Base-by-base conservation (phyloP, 2,329 filamentous ascomycete species). In the Pseudofabraea citricarpa region DNA sequence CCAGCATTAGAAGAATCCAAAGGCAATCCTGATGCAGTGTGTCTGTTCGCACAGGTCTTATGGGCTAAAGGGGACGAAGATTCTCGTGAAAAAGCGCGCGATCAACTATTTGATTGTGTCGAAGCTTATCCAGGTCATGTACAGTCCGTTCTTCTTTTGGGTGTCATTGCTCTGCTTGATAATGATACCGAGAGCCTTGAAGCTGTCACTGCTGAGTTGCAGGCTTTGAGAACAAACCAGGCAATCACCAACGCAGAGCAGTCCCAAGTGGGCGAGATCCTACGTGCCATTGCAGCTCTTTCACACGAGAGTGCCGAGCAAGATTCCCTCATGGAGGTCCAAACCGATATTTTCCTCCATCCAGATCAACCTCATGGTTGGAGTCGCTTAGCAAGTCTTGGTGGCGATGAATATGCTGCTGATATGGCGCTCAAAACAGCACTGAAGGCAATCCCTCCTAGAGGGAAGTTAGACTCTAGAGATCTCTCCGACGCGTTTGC, bases 361-460 rank as follows among this genome's bases (percentile, higher is more conserved):
- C 93, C 93, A 0, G 74, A 83, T 45, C 75, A 90, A 45, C 81
- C 90, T 1, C 79, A 86, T 41, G 87, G 89, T 1, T 98, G 93
- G 93, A 75, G 79, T 32, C 74, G 85, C 40, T 70, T 97, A 19
- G 81, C 86, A 0, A 73, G 79, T 27, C 63, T 77, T 0, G 75
- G 74, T 0, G 77, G 74, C 2, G 66, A 72, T 32, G 55, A 61
- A 5, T 66, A 70, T 41, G 66, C 68, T n/a, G 83, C 87, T 3
- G 79, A 87, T 52, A 90, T 95, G 81, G 87, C 90, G 2, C 71
- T 95, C 48, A 75, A 82, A 57, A 87, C 90, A n/a, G 90, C 90
- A 1, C 59, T 77, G 27, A 81, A 83, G 54, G 81, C 78, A 7
- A 80, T 90, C 2, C 86, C 90, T 26, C 90, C 90, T 0, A 66